phyloP scores from a whole-genome alignment of 2,329 filamentous ascomycete species.

The Diaporthe destruens region DNA sequence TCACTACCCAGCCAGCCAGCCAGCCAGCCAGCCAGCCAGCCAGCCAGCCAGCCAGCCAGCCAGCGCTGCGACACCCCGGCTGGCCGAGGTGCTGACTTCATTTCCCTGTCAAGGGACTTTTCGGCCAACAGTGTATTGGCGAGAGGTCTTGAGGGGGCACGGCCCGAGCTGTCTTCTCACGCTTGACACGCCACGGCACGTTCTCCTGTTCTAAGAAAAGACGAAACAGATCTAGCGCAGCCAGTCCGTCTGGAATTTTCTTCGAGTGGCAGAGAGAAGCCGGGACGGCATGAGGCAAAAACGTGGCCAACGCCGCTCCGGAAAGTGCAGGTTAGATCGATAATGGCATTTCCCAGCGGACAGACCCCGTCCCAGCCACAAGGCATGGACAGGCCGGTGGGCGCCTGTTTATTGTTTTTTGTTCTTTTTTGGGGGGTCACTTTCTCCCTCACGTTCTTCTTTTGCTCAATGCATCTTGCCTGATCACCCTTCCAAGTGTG shows the following conservation, averaged over 20 bases:
- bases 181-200: constrained; percentile 22
- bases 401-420: not conserved
- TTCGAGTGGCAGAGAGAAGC: constrained; percentile 5
- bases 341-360: constrained; percentile 7
- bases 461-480: not conserved
- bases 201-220: constrained; percentile 30
- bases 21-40: no score
- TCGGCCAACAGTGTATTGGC: constrained; percentile 9
- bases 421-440: no score
- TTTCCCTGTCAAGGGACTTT: not conserved
- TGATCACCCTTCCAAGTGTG: constrained; percentile 17
- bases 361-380: constrained; percentile 8
- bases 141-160: not conserved
- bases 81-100: not conserved
- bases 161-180: constrained; percentile 2
- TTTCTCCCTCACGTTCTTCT: not conserved
- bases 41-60: no score
- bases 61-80: not conserved
- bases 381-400: not conserved
- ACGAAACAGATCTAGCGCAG: constrained; percentile 26
- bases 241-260: constrained; percentile 18
- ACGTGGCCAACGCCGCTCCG: constrained; percentile 21
- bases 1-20: constrained; percentile 7
- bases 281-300: constrained; percentile 29
- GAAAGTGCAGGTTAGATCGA: constrained; percentile 19